Evolutionary conservation across 495 filamentous ascomycete species (phyloP), one percentile per base, ranked within the genome.

Genomic region (Trichoderma asperelloides): DNA sequence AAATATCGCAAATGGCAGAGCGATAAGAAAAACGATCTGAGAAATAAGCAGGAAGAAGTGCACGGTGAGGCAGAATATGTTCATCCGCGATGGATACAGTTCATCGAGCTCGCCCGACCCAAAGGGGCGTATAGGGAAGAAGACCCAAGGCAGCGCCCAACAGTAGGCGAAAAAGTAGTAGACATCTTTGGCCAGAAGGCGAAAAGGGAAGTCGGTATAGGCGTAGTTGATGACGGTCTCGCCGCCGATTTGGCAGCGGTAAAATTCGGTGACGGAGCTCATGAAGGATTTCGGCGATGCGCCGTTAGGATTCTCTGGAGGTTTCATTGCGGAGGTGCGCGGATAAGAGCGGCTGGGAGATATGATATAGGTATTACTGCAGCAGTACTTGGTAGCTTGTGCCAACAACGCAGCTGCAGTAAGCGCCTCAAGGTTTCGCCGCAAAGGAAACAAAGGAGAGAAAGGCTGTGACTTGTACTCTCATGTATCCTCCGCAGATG

Each of bases 181-280:
- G 28, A 88, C 68, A 66, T 90, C 88, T 64, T 75, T 78, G 67
- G 73, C 77, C 27, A 89, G 76, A 51, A 89, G 76, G 51, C 68
- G 75, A 74, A 81, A 78, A 3, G 87, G 87, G 62, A 83, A 78
- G 55, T 83, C 81, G n/a, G 88, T 89, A 71, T 89, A 89, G 60
- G 76, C 75, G 71, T 82, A 82, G 68, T 78, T 81, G 69, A 80
- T 80, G 65, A 80, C 75, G 7, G 76, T 73, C 66, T 75, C 71
- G 65, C 78, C 78, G n/a, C 82, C 82, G 49, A 84, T 74, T 68
- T 85, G 83, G 1, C 82, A 85, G 67, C 78, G 78, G 70, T 81
- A 80, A 74, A 84, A 84, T 47, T 77, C 71, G 41, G 74, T 77
- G 45, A 47, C 63, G 73, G 40, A 71, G 68, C 66, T 68, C 72